Conservation (phyloP, 805 yeast genomes). For the Saccharomycopsis malanga region DNA sequence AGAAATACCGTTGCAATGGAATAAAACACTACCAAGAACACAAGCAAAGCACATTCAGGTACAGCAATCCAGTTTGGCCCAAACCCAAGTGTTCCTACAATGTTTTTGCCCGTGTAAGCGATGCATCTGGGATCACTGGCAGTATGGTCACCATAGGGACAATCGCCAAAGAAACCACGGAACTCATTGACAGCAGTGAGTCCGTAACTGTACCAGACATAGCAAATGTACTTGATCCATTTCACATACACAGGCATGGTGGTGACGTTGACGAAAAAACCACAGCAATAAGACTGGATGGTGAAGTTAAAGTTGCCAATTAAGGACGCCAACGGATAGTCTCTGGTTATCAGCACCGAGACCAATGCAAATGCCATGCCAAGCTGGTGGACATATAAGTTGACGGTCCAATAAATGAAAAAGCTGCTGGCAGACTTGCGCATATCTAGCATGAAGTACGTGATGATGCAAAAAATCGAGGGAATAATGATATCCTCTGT, state of each 20-base stretch:
- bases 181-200: conserved; percentile 59
- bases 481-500: conserved; percentile 66
- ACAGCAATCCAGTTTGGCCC: conserved; percentile 56
- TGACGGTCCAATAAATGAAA: conserved; percentile 54
- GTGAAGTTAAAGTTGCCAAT: conserved; percentile 61
- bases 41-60: conserved; percentile 54
- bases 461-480: conserved; percentile 48
- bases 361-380: conserved; percentile 49
- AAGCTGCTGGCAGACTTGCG: conserved; percentile 44
- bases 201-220: conserved; percentile 75
- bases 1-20: conserved; percentile 42
- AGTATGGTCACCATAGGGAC: conserved; percentile 35
- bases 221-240: conserved; percentile 75
- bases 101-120: conserved; percentile 48
- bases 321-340: conserved; percentile 55
- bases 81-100: conserved; percentile 52
- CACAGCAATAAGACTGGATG: conserved; percentile 71
- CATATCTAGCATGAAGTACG: conserved; percentile 76
- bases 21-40: conserved; percentile 53
- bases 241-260: conserved; percentile 79
- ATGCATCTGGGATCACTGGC: conserved; percentile 31
- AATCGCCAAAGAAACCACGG: conserved; percentile 52
- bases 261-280: conserved; percentile 67
- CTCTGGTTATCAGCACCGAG: conserved; percentile 49
- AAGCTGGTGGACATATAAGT: conserved; percentile 48